These are phyloP conservation scores for Eutrema salsugineum DNA, from an alignment of 441 rosid genomes.

Conservation along the genomic window DNA sequence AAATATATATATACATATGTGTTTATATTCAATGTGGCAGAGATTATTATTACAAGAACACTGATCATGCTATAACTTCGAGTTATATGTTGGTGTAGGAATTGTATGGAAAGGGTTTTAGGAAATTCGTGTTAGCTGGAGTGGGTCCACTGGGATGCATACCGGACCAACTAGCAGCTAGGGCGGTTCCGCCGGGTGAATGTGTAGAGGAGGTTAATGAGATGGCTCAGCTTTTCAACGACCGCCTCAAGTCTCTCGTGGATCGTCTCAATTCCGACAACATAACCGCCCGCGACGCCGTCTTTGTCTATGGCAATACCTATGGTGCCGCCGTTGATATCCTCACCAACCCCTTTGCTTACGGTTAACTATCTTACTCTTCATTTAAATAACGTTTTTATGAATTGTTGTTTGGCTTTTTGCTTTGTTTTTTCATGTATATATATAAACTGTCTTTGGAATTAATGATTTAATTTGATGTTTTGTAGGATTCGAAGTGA, in stretches of 20 bases:
- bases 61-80: not conserved
- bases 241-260: conserved; percentile 38
- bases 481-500: conserved; percentile 37
- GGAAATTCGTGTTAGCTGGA: conserved; percentile 67
- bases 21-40: not conserved
- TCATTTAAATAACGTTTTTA: not conserved
- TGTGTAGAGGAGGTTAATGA: conserved; percentile 40
- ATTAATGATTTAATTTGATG: not conserved
- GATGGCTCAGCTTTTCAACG: conserved; percentile 41
- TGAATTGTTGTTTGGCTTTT: too few relatives aligned
- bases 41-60: not conserved
- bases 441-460: not conserved
- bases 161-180: conserved; percentile 54
- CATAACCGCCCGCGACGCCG: conserved; percentile 10
- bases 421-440: too few relatives aligned
- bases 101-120: conserved; percentile 57
- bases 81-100: conserved; percentile 33
- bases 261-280: conserved; percentile 37
- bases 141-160: conserved; percentile 82
- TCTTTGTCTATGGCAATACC: conserved; percentile 50
- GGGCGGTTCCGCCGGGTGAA: conserved; percentile 34
- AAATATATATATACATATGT: not conserved
- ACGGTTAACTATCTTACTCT: conserved; percentile 32
- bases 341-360: conserved; percentile 30
- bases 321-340: conserved; percentile 40